Evolutionary conservation across 495 filamentous ascomycete genomes (phyloP).

Genomic region (Talaromyces proteolyticus): DNA sequence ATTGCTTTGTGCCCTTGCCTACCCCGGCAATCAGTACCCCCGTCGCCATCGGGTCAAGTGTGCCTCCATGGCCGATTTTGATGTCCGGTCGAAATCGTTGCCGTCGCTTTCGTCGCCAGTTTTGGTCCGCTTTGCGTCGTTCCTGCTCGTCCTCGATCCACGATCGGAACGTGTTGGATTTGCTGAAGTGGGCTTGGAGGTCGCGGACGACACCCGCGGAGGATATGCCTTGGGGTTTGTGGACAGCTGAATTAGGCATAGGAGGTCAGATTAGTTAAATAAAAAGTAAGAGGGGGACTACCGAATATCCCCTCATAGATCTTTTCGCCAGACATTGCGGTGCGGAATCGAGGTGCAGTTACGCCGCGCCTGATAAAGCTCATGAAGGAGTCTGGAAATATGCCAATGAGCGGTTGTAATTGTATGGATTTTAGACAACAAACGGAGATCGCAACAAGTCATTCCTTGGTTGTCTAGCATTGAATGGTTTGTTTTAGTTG

Average conservation of each 20-base stretch:
- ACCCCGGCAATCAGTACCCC: conserved; percentile 87
- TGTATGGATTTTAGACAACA: too few relatives aligned
- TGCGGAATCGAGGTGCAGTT: too few relatives aligned
- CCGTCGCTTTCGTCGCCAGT: conserved; percentile 48
- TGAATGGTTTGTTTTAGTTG: too few relatives aligned
- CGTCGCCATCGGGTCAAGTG: conserved; percentile 88
- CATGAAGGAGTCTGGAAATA: too few relatives aligned
- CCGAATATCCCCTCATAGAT: conserved; percentile 73
- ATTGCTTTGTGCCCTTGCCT: conserved; percentile 78
- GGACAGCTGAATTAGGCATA: conserved; percentile 73
- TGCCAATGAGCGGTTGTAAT: too few relatives aligned
- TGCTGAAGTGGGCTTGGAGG: conserved; percentile 73
- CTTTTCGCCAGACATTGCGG: conserved; percentile 52
- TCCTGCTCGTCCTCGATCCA: conserved; percentile 58
- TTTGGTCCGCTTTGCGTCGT: conserved; percentile 42
- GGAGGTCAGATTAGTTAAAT: neutral
- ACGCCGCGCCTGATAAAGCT: too few relatives aligned
- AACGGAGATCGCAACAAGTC: too few relatives aligned
- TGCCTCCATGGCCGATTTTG: conserved; percentile 96
- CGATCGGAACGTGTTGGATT: conserved; percentile 69
- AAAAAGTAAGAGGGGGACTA: conserved; percentile 25
- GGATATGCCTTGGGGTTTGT: conserved; percentile 80
- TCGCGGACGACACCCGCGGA: conserved; percentile 86
- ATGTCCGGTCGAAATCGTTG: conserved; percentile 56
- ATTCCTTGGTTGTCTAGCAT: too few relatives aligned